A percentile compares a stretch with the other conserved stretches of the same genome.
Evolutionary conservation across 2,329 filamentous ascomycete genomes (phyloP).

Genomic region (Akanthomyces uredinophilus): DNA sequence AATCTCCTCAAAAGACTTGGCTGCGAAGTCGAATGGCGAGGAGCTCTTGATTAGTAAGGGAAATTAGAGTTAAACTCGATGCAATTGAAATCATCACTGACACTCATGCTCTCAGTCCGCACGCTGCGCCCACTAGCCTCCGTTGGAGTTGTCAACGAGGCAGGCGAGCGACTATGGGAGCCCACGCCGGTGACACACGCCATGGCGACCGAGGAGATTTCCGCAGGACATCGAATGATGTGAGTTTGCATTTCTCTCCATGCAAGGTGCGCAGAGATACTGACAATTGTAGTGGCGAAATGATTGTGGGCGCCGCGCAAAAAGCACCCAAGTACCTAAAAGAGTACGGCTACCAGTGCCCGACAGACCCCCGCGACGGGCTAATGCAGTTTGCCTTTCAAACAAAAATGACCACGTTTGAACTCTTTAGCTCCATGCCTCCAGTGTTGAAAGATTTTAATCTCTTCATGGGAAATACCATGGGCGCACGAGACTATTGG

Average conservation of each 20-base stretch:
- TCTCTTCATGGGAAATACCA: conserved; percentile 3
- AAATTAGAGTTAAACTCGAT: not conserved
- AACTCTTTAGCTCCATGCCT: not conserved
- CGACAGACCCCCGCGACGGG: not conserved
- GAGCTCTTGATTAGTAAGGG: conserved; percentile 3
- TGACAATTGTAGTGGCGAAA: not conserved
- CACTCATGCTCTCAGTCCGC: not conserved
- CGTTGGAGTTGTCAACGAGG: not conserved
- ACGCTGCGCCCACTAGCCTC: not conserved
- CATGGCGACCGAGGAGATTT: conserved; percentile 7
- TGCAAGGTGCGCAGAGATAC: not conserved
- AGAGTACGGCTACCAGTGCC: conserved; percentile 2
- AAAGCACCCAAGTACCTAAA: conserved; percentile 1
- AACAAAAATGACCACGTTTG: conserved; percentile 3
- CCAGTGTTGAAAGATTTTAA: not conserved
- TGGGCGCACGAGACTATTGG: conserved; percentile 3
- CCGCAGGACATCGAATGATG: conserved; percentile 11
- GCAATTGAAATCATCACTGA: not conserved
- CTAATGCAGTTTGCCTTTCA: conserved; percentile 4
- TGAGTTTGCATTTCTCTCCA: not conserved
- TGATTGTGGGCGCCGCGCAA: conserved; percentile 11
- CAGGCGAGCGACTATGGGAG: conserved; percentile 1
- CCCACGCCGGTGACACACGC: conserved; percentile 7
- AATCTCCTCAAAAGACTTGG: conserved; percentile 1
- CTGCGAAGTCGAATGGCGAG: conserved; percentile 7